Percentiles rank a stretch among this genome's conserved stretches.
Conservation (phyloP, 371 early-diverging fungal species). For the Mortierella sp. region DNA sequence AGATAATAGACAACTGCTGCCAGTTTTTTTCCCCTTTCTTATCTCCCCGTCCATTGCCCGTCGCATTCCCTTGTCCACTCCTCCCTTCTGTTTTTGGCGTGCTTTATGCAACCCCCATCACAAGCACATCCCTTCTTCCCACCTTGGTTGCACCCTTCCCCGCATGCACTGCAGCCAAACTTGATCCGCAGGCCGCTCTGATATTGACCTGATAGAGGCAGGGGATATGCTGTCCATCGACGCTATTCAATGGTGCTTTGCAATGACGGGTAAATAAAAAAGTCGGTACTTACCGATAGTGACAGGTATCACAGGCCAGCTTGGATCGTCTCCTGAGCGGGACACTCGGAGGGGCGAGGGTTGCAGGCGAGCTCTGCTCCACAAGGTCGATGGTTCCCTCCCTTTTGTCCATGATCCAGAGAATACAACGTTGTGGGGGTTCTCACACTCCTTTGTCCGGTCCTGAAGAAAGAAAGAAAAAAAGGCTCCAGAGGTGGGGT, state of each 20-base stretch:
- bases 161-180: neutral
- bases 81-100: neutral
- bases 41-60: neutral
- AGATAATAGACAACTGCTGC: neutral
- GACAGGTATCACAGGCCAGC: conserved; percentile 55
- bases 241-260: neutral
- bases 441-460: neutral
- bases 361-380: conserved; percentile 26
- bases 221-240: neutral
- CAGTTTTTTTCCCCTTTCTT: conserved; percentile 8
- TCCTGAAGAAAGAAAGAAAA: neutral
- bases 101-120: neutral
- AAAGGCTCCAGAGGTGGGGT: neutral
- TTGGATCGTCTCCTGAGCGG: conserved; percentile 49
- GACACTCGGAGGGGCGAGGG: conserved; percentile 30
- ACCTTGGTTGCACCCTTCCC: neutral
- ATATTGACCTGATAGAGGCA: neutral
- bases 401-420: conserved; percentile 39
- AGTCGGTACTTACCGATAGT: conserved; percentile 45
- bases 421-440: neutral
- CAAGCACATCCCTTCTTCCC: conserved; percentile 1
- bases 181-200: conserved; percentile 14
- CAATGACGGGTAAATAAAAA: neutral
- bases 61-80: neutral
- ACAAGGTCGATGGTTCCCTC: conserved; percentile 22